Evolutionary conservation across 2,329 filamentous ascomycete genomes (phyloP).

Genomic region (Ceratocystis cubensis): DNA sequence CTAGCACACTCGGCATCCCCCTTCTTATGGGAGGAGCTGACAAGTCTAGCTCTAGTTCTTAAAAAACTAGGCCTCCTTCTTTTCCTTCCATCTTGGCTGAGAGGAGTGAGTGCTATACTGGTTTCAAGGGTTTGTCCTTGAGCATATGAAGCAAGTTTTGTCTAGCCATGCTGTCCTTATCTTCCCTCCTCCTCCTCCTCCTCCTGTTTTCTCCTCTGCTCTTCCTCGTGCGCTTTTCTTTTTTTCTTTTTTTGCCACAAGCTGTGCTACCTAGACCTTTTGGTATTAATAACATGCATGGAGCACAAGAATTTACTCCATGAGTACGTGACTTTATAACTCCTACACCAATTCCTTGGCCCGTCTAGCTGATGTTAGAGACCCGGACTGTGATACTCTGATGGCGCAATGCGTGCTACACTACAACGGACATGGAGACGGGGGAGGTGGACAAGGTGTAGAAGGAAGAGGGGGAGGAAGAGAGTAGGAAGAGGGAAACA

Average conservation of each 20-base stretch:
- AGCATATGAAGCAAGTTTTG: neutral
- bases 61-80: neutral
- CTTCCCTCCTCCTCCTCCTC: neutral
- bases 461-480: neutral
- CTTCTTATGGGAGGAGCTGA: neutral
- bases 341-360: constrained; percentile 1
- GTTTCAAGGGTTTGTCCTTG: neutral
- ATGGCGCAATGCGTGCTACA: neutral
- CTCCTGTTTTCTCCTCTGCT: neutral
- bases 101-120: neutral
- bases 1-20: neutral
- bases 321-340: neutral
- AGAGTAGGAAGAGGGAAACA: neutral
- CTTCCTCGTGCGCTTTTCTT: neutral
- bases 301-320: neutral
- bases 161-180: neutral
- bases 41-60: neutral
- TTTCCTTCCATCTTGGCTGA: neutral
- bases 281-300: neutral
- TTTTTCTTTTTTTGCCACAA: neutral
- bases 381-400: neutral
- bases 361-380: neutral
- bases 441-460: neutral
- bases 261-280: neutral
- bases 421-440: neutral